These are phyloP conservation scores for Colletotrichum filicis DNA, from an alignment of 2,329 filamentous ascomycete species.

Conservation along the genomic window DNA sequence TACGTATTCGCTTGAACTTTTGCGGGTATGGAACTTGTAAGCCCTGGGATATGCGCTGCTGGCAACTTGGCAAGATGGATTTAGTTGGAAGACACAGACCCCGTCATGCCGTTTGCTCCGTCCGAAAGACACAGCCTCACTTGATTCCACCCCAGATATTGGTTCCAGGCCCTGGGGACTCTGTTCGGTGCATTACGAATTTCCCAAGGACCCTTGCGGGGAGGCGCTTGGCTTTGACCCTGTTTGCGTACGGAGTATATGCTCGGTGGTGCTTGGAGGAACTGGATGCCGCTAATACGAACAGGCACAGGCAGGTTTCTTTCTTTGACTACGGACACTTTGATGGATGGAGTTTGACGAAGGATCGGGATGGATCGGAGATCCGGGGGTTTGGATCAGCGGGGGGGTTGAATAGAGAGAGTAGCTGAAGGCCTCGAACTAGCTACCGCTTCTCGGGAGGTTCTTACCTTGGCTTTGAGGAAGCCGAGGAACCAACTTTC, in stretches of 20 bases:
- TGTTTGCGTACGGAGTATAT: too few relatives aligned
- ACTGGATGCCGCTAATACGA: neutral
- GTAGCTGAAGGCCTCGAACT: neutral
- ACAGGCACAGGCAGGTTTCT: too few relatives aligned
- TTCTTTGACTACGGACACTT: neutral
- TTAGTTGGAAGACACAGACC: neutral
- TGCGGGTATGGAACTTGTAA: neutral
- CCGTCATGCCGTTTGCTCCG: slow-evolving; percentile 7
- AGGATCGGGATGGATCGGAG: slow-evolving; percentile 22
- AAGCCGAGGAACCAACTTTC: neutral
- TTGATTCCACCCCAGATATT: neutral
- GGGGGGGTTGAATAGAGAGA: too few relatives aligned
- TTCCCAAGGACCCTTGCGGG: too few relatives aligned
- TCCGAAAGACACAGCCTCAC: slow-evolving; percentile 13
- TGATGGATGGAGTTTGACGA: neutral
- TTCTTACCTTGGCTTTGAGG: neutral
- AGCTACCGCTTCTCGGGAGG: neutral
- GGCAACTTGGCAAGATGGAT: neutral
- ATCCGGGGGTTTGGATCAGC: slow-evolving; percentile 9
- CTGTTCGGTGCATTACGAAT: slow-evolving; percentile 3
- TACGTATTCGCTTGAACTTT: neutral
- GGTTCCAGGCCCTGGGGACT: neutral
- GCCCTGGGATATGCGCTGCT: neutral
- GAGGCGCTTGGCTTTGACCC: too few relatives aligned
- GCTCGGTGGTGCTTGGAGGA: neutral